A percentile compares a stretch with the other conserved stretches of the same genome.
Evolutionary conservation across 2,329 filamentous ascomycete genomes (phyloP).

Genomic region (Ceratocystis harringtonii): DNA sequence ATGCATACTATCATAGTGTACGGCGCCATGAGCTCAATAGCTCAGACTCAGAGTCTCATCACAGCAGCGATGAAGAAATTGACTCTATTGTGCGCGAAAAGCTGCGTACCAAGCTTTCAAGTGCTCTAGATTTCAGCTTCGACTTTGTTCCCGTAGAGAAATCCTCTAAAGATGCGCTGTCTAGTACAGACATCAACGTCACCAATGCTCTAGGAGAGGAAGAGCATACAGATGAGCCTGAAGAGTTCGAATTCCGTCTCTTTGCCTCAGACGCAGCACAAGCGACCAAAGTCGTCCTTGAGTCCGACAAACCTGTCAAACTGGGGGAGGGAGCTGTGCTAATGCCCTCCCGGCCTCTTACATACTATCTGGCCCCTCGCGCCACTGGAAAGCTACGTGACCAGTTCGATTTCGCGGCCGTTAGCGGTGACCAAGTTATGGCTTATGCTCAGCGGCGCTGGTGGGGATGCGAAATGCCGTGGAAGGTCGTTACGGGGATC

Average conservation of each 20-base stretch:
- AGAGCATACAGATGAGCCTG: conserved; percentile 22
- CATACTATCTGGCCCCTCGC: conserved; percentile 34
- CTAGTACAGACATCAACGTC: conserved; percentile 14
- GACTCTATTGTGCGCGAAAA: conserved; percentile 11
- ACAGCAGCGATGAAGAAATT: conserved; percentile 18
- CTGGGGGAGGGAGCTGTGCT: conserved; percentile 27
- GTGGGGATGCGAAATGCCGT: conserved; percentile 47
- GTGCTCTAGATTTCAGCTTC: conserved; percentile 13
- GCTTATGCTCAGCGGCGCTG: conserved; percentile 29
- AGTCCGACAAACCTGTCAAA: conserved; percentile 26
- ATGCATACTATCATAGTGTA: conserved; percentile 28
- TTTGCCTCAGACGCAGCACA: conserved; percentile 34
- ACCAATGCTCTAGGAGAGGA: conserved; percentile 16
- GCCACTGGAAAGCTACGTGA: conserved; percentile 25
- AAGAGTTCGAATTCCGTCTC: conserved; percentile 42
- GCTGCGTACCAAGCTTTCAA: conserved; percentile 17
- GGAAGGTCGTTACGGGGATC: conserved; percentile 37
- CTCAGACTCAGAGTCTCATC: conserved; percentile 22
- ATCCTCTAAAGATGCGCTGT: conserved; percentile 22
- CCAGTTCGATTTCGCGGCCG: conserved; percentile 26
- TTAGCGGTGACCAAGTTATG: conserved; percentile 38
- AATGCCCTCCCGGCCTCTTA: conserved; percentile 27
- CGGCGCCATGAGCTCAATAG: conserved; percentile 39
- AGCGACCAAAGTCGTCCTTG: conserved; percentile 37
- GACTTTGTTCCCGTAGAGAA: not conserved